Evolutionary conservation across 2,329 filamentous ascomycete species (phyloP), one percentile per base, ranked within the genome.

Genomic region (Cercospora nicotianae): DNA sequence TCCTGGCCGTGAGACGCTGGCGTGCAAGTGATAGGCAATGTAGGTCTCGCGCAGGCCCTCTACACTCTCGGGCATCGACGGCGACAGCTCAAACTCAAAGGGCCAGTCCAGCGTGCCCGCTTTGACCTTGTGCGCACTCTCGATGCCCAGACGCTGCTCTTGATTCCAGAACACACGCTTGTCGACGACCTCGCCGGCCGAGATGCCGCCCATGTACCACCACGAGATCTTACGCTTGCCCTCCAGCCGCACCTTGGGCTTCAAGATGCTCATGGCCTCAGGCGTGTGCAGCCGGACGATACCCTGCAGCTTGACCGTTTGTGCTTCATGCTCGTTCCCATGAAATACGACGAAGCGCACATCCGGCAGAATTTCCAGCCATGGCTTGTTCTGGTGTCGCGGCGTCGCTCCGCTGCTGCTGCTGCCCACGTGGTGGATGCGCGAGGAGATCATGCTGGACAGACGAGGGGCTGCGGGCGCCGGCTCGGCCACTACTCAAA

Each of bases 21-120:
- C 95, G 80, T 96, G 96, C 76, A 99, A 85, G 72, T 91, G 90
- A 81, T 98, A 99, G 59, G 92, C 91, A 68, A 98, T 89, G 81
- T 91, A 94, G 16, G 91, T 94, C 74, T 96, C 92, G 65, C 87
- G 86, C 66, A 98, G 83, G 3, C 95, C 95, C 80, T 98, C 95
- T 48, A 99, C 87, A 76, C 93, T 97, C 84, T 98, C 95, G 18
- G 92, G 87, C 77, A 87, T 79, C 33, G 78, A 77, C 10, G 78
- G 79, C 12, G 80, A 79, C 72, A 85, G 78, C 67, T 78, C 79
- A 74, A 84, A 84, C 69, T 81, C 80, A 72, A 84, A 85, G 31
- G 81, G 79, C 82, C 82, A 84, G 74, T 83, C 83, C 71, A 84
- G 82, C 63, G 78, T 73, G 30, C 83, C 83, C 5, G 82, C 79